These are phyloP conservation scores for Syzygium jambos DNA, from an alignment of 345 rosid species.

Conservation along the genomic window DNA sequence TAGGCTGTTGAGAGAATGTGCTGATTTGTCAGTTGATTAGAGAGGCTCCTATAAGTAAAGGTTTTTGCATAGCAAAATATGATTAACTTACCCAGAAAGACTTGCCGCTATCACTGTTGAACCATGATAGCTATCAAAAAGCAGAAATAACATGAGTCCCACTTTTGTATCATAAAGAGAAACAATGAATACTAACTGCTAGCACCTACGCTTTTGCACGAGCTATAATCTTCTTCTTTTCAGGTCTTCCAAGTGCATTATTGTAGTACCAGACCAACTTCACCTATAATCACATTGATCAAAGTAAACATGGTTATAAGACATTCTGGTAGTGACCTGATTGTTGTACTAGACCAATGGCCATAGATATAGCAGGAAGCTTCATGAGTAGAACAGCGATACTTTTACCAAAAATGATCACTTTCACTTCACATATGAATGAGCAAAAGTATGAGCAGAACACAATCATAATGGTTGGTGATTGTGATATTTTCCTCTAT, in stretches of 20 bases:
- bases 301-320: conserved; percentile 3
- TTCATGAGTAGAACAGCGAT: not conserved
- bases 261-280: conserved; percentile 89
- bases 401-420: not conserved
- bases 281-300: conserved; percentile 29
- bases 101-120: conserved; percentile 90
- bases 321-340: not conserved
- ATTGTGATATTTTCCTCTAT: not conserved
- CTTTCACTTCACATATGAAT: not conserved
- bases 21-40: not conserved
- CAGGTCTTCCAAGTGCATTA: conserved; percentile 80
- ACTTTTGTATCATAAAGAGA: not conserved
- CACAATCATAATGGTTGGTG: not conserved
- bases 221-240: conserved; percentile 79
- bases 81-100: conserved; percentile 69
- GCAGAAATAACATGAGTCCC: conserved; percentile 5
- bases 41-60: not conserved
- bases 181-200: not conserved
- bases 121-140: conserved; percentile 69
- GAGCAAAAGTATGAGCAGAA: not conserved
- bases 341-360: not conserved
- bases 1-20: conserved; percentile 30
- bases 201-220: conserved; percentile 53
- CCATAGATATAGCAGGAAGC: not conserved
- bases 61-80: not conserved